phyloP scores from a whole-genome alignment of 2,329 filamentous ascomycete genomes.

The Aureobasidium sp. region DNA sequence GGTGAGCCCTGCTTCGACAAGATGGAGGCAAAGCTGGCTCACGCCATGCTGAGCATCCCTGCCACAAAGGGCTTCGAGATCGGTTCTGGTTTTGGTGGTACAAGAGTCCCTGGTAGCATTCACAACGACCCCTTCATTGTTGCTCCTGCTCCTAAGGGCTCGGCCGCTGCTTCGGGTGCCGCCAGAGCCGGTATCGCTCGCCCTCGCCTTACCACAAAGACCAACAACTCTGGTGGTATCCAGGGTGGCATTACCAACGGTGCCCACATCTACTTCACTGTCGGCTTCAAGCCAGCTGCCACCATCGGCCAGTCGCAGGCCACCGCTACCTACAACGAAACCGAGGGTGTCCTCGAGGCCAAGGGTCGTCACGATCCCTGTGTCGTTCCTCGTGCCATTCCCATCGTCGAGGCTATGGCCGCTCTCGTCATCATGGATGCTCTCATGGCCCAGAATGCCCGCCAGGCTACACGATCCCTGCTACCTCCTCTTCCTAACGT shows the following conservation, averaged over 20 bases:
- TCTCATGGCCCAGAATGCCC: constrained; percentile 70
- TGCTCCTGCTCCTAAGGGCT: constrained; percentile 44
- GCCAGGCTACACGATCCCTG: constrained; percentile 43
- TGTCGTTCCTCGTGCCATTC: constrained; percentile 78
- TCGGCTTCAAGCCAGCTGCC: constrained; percentile 90
- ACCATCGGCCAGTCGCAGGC: constrained; percentile 86
- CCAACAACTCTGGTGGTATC: constrained; percentile 91
- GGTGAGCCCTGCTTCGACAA: constrained; percentile 96
- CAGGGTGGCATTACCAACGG: constrained; percentile 95
- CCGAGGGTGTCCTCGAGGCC: constrained; percentile 71
- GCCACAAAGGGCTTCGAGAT: constrained; percentile 95
- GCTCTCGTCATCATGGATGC: constrained; percentile 82
- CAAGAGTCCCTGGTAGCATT: constrained; percentile 75
- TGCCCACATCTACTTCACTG: constrained; percentile 86
- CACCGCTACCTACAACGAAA: constrained; percentile 72
- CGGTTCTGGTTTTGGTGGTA: constrained; percentile 84
- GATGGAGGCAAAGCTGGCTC: constrained; percentile 81
- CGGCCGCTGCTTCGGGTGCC: constrained; percentile 21
- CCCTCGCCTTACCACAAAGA: constrained; percentile 68
- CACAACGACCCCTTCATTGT: constrained; percentile 87
- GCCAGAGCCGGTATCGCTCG: constrained; percentile 24
- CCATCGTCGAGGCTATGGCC: constrained; percentile 88
- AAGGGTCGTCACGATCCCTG: constrained; percentile 94
- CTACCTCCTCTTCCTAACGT: constrained; percentile 39
- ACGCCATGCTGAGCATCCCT: constrained; percentile 92